Evolutionary conservation across 306 rosid genomes (phyloP).

Genomic region (Datisca glomerata): DNA sequence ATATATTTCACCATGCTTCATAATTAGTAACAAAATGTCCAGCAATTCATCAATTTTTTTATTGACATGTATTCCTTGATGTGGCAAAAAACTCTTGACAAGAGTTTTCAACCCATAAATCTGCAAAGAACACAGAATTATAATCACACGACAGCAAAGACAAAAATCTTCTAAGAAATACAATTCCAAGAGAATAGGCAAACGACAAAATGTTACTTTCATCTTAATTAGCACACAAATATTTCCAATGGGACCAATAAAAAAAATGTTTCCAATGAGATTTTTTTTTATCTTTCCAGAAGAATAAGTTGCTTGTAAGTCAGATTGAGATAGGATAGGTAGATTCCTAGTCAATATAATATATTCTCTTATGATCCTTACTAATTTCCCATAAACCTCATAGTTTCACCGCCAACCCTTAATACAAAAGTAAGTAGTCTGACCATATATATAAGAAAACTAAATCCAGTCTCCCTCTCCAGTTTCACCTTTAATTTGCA

Average conservation of each 20-base stretch:
- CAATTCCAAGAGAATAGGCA: neutral
- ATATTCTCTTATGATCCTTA: neutral
- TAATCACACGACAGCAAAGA: neutral
- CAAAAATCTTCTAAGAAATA: neutral
- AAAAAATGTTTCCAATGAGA: too few species aligned
- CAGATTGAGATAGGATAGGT: neutral
- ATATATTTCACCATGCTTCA: slow-evolving; percentile 30
- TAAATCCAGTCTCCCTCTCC: too few species aligned
- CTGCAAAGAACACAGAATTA: slow-evolving; percentile 33
- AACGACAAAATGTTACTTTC: neutral
- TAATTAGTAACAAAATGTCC: slow-evolving; percentile 36
- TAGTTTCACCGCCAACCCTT: too few species aligned
- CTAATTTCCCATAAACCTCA: too few species aligned
- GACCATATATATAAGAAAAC: too few species aligned
- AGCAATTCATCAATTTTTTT: slow-evolving; percentile 37
- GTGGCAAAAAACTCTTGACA: slow-evolving; percentile 67
- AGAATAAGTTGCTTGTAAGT: neutral
- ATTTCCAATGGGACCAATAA: neutral
- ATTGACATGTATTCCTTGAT: slow-evolving; percentile 27
- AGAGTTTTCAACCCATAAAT: slow-evolving; percentile 77
- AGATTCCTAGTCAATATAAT: neutral
- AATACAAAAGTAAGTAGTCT: too few species aligned
- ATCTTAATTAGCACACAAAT: neutral
- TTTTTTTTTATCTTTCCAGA: neutral
- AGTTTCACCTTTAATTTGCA: slow-evolving; percentile 66